These are phyloP conservation scores for Nakaseomyces delphensis DNA, from an alignment of 1,139 yeast genomes.

Conservation along the genomic window DNA sequence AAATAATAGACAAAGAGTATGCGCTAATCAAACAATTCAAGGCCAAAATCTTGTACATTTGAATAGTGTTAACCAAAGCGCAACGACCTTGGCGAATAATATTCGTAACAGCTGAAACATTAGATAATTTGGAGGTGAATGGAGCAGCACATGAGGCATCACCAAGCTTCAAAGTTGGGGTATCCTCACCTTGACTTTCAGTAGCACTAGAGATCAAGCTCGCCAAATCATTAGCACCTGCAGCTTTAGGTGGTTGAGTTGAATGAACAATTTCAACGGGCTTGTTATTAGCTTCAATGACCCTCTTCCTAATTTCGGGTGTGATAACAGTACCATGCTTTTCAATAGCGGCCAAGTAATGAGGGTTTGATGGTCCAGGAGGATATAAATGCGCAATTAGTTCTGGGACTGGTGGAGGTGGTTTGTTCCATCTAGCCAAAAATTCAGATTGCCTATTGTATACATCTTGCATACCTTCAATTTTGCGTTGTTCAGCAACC, in stretches of 20 bases:
- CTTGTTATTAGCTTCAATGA: constrained; percentile 34
- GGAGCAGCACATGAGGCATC: constrained; percentile 99
- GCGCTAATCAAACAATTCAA: constrained; percentile 95
- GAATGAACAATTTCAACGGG: constrained; percentile 27
- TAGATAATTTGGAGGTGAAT: constrained; percentile 86
- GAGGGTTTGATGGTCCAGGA: constrained; percentile 88
- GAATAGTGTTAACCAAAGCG: constrained; percentile 94
- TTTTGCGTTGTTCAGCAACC: constrained; percentile 70
- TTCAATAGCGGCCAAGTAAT: constrained; percentile 78
- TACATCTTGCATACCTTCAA: constrained; percentile 55
- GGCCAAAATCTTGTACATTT: constrained; percentile 97
- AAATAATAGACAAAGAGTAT: constrained; percentile 85
- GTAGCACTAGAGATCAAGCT: constrained; percentile 64
- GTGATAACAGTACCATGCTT: constrained; percentile 70
- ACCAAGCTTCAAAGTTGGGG: constrained; percentile 89
- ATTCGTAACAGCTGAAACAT: constrained; percentile 86
- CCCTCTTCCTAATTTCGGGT: constrained; percentile 54
- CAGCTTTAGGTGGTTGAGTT: constrained; percentile 25
- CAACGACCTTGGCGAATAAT: constrained; percentile 98
- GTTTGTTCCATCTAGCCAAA: constrained; percentile 73
- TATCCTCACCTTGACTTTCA: constrained; percentile 63
- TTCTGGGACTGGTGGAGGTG: constrained; percentile 76
- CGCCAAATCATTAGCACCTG: constrained; percentile 51
- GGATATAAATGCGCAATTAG: constrained; percentile 91
- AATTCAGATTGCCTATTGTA: constrained; percentile 80